phyloP scores from a whole-genome alignment of 2,329 filamentous ascomycete genomes.

The Fusarium sp. region DNA sequence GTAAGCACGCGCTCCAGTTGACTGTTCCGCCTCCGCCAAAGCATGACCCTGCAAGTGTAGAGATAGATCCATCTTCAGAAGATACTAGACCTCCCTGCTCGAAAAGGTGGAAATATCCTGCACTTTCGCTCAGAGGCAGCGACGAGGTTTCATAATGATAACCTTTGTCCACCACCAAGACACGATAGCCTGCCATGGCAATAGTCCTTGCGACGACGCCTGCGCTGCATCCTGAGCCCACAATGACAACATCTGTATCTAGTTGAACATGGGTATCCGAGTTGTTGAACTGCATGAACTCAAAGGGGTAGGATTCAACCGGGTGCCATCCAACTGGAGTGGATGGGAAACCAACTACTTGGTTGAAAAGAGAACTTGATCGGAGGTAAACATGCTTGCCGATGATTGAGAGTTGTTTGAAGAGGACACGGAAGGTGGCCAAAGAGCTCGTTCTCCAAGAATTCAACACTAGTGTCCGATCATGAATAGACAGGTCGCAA shows the following conservation, averaged over 20 bases:
- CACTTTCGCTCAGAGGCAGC: neutral
- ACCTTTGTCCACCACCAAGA: neutral
- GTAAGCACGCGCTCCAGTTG: constrained; percentile 2
- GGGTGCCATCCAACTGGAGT: neutral
- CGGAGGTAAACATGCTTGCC: constrained; percentile 1
- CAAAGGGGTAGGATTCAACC: neutral
- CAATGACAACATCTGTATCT: neutral
- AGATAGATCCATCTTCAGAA: neutral
- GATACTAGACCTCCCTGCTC: neutral
- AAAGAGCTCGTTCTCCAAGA: constrained; percentile 3
- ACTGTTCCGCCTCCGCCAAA: constrained; percentile 8
- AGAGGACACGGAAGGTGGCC: neutral
- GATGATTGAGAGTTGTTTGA: neutral
- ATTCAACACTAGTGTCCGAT: neutral
- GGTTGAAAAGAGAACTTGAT: neutral
- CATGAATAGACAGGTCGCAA: neutral
- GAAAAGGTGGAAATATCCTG: constrained; percentile 2
- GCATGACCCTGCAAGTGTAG: constrained; percentile 1
- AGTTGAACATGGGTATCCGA: neutral
- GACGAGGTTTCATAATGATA: neutral
- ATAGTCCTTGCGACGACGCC: constrained; percentile 1
- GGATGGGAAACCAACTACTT: neutral
- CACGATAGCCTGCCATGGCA: neutral
- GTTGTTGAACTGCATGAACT: neutral
- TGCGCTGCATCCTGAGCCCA: neutral